Base-by-base conservation (phyloP, 2,329 filamentous ascomycete species). In the Thelonectria discophora region DNA sequence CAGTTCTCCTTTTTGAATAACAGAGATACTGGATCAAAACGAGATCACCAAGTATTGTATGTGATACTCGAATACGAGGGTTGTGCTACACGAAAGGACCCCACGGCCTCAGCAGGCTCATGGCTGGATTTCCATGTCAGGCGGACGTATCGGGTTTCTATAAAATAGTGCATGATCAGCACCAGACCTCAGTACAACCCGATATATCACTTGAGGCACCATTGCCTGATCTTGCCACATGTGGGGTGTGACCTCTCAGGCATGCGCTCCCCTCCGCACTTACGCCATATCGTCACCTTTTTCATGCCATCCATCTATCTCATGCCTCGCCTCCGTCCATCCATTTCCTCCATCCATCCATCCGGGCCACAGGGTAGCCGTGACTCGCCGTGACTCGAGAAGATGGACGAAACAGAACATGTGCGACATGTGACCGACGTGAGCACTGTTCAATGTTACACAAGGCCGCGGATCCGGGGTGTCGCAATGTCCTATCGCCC, bases 401-500 rank as follows among this genome's bases (percentile, higher is more conserved):
- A 8, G 51, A 54, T 40, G 32, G 37, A 32, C 34, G 21, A 42
- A 13, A 49, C 43, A 43, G 54, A 40, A 57, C 42, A 58, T 61
- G 47, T 48, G 47, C 58, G 49, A 55, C 47, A 58, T 63, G 51
- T 64, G 52, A 51, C 58, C 57, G 45, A 34, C 58, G 43, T 51
- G 52, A 48, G 21, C 5, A 13, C 20, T 39, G 53, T 51, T 51
- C 43, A n/a, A 34, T 34, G 57, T 46, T 55, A 59, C 57, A 46
- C 55, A 39, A 53, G 30, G 42, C 51, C 54, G 45, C 49, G 42
- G 48, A 43, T 46, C 63, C 40, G 59, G 66, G 62, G 48, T 65
- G 60, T 57, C 58, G 60, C 59, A 64, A 60, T 47, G 57, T 43
- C 45, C 43, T 55, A 55, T 60, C 58, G 46, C 61, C 65, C 66